Conservation (phyloP, 208 protist genomes). For the Acanthamoeba healyi region DNA sequence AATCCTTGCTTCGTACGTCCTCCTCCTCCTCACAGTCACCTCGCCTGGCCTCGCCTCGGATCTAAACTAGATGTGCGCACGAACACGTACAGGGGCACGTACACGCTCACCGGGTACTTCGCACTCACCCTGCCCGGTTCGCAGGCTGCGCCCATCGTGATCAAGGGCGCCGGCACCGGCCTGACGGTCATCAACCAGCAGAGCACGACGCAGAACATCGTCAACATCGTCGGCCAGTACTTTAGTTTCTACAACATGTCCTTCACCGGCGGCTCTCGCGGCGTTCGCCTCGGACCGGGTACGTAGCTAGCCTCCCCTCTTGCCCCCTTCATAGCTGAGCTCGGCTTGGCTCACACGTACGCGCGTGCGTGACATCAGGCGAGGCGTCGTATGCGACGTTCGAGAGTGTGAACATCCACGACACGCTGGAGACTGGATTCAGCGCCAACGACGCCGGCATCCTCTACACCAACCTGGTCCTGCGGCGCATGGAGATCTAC, state of each 20-base stretch:
- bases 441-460: background rate
- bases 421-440: background rate
- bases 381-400: background rate
- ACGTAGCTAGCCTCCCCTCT: too few relatives aligned
- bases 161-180: background rate
- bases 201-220: background rate
- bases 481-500: constrained; percentile 35
- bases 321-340: background rate
- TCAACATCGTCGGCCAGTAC: background rate
- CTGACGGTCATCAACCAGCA: background rate
- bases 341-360: too few relatives aligned
- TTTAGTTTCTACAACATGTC: constrained; percentile 5
- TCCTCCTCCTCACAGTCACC: background rate
- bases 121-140: background rate
- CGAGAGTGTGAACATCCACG: background rate
- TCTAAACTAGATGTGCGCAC: background rate
- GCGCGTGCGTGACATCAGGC: background rate
- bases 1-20: background rate
- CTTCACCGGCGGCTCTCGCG: background rate
- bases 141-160: background rate
- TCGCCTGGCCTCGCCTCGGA: background rate
- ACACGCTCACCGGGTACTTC: background rate
- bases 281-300: too few relatives aligned
- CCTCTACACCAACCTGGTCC: background rate
- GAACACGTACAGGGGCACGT: background rate